Conservation (phyloP, 441 rosid species). For the Populus hybrid region DNA sequence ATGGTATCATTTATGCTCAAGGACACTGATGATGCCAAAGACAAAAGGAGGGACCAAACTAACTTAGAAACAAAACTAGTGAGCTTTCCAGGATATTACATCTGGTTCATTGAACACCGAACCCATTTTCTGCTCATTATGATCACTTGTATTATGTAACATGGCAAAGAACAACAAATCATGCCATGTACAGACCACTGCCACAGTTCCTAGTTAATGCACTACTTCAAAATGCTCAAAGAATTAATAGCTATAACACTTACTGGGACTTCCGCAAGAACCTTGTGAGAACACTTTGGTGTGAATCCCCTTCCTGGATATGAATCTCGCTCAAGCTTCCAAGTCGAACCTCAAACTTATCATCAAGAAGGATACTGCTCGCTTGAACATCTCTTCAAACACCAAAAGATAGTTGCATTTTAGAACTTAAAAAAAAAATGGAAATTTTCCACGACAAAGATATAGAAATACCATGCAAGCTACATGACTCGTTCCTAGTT, state of each 20-base stretch:
- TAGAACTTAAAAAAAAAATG: neutral
- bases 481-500: neutral
- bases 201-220: neutral
- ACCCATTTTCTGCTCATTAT: neutral
- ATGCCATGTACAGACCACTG: neutral
- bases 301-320: constrained; percentile 63
- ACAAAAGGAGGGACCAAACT: neutral
- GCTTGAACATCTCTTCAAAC: constrained; percentile 89
- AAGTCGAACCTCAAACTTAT: constrained; percentile 91
- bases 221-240: constrained; percentile 17
- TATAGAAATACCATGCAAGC: constrained; percentile 3
- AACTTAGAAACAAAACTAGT: neutral
- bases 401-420: constrained; percentile 16
- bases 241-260: constrained; percentile 31
- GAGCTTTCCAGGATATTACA: neutral
- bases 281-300: constrained; percentile 60
- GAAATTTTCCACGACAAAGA: constrained; percentile 5
- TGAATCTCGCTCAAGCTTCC: constrained; percentile 80
- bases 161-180: neutral
- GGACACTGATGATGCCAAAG: neutral
- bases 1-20: too few species aligned
- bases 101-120: too few species aligned
- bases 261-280: constrained; percentile 79
- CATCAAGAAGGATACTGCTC: constrained; percentile 97
- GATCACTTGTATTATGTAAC: neutral